Evolutionary conservation across 2,329 filamentous ascomycete species (phyloP), one percentile per base, ranked within the genome.

Genomic region (Cladosporium austrohemisphaericum): DNA sequence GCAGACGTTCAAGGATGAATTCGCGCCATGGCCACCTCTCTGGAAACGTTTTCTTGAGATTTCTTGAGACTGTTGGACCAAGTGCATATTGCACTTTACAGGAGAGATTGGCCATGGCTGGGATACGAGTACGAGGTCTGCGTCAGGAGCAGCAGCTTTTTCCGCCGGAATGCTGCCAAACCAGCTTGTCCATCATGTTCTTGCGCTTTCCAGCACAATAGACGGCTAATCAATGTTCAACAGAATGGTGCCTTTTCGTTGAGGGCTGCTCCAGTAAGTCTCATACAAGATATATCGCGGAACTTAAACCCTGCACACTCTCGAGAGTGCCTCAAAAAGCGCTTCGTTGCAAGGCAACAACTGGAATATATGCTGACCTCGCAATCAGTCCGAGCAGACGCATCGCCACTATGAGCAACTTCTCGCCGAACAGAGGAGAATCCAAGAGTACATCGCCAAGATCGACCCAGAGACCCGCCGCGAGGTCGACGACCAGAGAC

Each of bases 331-430:
- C n/a, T n/a, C n/a, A n/a, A n/a, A n/a, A 47, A 26, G 5, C 14
- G 11, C 8, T 20, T 18, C 18, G 10, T 20, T 4, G 7, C 20
- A 26, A 25, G 19, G n/a, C n/a, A n/a, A 33, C 13, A 8, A 22
- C 4, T n/a, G 23, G 8, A 20, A 4, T 23, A 7, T 28, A 20
- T 37, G 4, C 47, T 50, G 18, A 50, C 47, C n/a, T 28, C n/a
- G 19, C 18, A 43, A 50, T 52, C 69, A 96, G 91, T 81, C 95
- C 65, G 91, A 95, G 68, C 93, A 93, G 72, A 95, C 95, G 72
- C 89, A 90, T 64, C 76, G 88, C 64, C 90, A 95, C 68, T 94
- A 94, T 73, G 92, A 97, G 69, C 84, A 85, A 63, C 84, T 97
- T 61, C 82, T 88, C 57, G 88, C 95, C 69, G 88, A 95, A 68